Evolutionary conservation across 495 filamentous ascomycete genomes (phyloP).

Genomic region (Xylaria nigripes): DNA sequence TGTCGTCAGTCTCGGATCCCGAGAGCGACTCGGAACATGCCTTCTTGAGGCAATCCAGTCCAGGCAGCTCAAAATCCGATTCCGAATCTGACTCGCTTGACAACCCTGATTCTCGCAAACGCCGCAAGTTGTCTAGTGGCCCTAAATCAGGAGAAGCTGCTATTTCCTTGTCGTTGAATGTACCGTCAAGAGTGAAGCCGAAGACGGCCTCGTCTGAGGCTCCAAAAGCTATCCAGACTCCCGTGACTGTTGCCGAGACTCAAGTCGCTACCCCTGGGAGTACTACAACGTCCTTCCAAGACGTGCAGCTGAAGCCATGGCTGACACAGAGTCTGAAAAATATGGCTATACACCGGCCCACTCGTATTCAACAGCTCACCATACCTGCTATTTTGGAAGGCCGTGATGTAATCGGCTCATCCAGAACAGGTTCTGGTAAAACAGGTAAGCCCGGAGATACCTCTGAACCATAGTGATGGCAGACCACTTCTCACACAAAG

Average conservation of each 20-base stretch:
- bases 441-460: slow-evolving; percentile 36
- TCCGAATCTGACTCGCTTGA: slow-evolving; percentile 39
- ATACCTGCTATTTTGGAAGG: slow-evolving; percentile 88
- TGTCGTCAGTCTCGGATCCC: slow-evolving; percentile 2
- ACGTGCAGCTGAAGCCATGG: slow-evolving; percentile 74
- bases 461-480: neutral
- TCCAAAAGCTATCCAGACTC: slow-evolving; percentile 3
- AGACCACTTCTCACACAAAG: neutral
- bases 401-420: slow-evolving; percentile 88
- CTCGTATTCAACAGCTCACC: slow-evolving; percentile 83
- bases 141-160: slow-evolving; percentile 7
- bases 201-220: slow-evolving; percentile 8
- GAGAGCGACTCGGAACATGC: slow-evolving; percentile 12
- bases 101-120: slow-evolving; percentile 38
- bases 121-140: slow-evolving; percentile 35
- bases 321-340: slow-evolving; percentile 73
- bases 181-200: slow-evolving; percentile 44
- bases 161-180: slow-evolving; percentile 26
- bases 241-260: slow-evolving; percentile 17
- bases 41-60: slow-evolving; percentile 3
- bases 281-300: slow-evolving; percentile 59
- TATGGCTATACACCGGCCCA: slow-evolving; percentile 84
- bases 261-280: slow-evolving; percentile 31
- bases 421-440: slow-evolving; percentile 94
- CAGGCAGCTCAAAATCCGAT: slow-evolving; percentile 17